phyloP scores from a whole-genome alignment of 169 alveolate species.

The Cyclospora cayetanensis region DNA sequence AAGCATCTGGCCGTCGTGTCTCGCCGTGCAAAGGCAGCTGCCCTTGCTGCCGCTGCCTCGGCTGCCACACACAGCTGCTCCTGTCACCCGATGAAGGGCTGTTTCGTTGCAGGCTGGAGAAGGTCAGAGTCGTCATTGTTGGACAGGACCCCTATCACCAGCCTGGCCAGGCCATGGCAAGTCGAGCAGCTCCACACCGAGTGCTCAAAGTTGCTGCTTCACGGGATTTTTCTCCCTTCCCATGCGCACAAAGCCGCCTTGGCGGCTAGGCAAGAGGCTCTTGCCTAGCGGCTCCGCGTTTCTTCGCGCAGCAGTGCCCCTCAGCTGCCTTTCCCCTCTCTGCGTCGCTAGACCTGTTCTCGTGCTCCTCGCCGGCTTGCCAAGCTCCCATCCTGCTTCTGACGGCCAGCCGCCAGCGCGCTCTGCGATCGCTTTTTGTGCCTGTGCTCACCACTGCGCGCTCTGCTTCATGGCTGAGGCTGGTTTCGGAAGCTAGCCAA shows the following conservation, averaged over 20 bases:
- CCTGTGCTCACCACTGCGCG: too few relatives aligned
- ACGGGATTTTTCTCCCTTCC: background rate
- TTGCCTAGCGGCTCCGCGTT: background rate
- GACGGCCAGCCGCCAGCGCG: too few relatives aligned
- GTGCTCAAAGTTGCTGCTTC: background rate
- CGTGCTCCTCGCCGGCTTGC: too few relatives aligned
- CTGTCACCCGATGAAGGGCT: background rate
- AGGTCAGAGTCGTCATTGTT: slow-evolving; percentile 96
- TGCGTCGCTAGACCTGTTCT: background rate
- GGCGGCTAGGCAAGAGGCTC: too few relatives aligned
- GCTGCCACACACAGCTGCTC: background rate
- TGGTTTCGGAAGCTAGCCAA: too few relatives aligned
- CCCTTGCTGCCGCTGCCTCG: background rate
- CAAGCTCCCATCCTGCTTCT: too few relatives aligned
- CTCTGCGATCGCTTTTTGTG: background rate
- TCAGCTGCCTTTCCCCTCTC: background rate
- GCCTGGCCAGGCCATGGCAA: slow-evolving; percentile 95
- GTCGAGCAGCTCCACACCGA: background rate
- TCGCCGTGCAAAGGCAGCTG: background rate
- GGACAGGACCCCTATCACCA: slow-evolving; percentile 99
- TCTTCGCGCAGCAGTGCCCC: background rate
- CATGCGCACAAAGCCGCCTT: too few relatives aligned
- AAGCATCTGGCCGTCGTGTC: background rate
- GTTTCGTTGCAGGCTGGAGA: slow-evolving; percentile 75
- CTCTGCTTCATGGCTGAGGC: too few relatives aligned